Evolutionary conservation across 805 yeast species (phyloP), one percentile per base, ranked within the genome.

Genomic region (Sugiyamaella smithiae): DNA sequence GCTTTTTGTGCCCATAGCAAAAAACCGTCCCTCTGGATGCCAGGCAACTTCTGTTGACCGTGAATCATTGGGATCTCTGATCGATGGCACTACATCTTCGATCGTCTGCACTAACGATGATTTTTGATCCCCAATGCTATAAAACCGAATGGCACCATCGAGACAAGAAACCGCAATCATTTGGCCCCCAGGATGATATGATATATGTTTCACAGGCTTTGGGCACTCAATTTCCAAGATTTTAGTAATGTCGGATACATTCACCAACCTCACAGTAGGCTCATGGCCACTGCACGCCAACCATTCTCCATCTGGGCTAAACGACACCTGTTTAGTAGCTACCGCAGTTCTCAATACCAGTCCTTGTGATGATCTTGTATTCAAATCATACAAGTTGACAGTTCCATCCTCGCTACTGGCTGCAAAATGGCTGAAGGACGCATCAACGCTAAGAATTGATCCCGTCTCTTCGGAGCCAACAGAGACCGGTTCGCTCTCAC

Each of bases 21-120:
- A 70, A n/a, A 71, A 64, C 46, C 77, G 77, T 14, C 95, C 95
- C 48, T 75, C 71, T 1, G 84, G 78, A 49, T 81, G 78, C 96
- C 96, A 88, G 31, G 76, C 77, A 1, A 81, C 74, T 36, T 75
- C 75, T 0, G 86, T 74, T 22, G 82, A 67, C 1, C 77, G 61
- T 37, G 77, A 65, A 58, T 71, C 72, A 33, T 70, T 74, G 4
- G 51, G 55, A n/a, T 53, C 51, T n/a, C 48, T 49, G 6, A 63
- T 45, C n/a, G 52, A 16, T 1, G 71, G 70, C 11, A 60, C 49
- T 0, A 68, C 46, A 9, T 56, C 54, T 20, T 57, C 63, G 7
- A 68, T 24, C 3, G 57, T 54, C 28, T 57, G 55, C 5, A 63
- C 43, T 8, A 55, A 45, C 32, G 51, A 45, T 5, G 31, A 23